Conservation (phyloP, 1,284 basidiomycete genomes). For the Macrocystidia cucumis region DNA sequence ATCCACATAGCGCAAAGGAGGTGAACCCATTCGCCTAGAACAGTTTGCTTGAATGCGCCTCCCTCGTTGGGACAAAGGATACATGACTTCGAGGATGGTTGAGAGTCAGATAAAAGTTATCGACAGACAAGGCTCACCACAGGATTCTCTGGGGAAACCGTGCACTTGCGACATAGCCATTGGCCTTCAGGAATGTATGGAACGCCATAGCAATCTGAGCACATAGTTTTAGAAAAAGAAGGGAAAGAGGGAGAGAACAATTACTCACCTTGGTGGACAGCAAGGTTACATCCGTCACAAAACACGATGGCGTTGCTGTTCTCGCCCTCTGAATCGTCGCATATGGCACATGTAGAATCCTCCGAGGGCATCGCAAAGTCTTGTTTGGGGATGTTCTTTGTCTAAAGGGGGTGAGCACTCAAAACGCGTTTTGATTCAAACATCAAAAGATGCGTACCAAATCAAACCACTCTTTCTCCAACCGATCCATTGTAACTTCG, state of each 20-base stretch:
- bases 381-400: conserved; percentile 84
- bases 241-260: not conserved
- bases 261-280: conserved; percentile 93
- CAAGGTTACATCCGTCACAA: conserved; percentile 98
- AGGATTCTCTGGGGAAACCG: conserved; percentile 93
- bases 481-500: conserved; percentile 93
- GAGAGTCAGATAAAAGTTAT: conserved; percentile 3
- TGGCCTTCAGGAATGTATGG: conserved; percentile 99
- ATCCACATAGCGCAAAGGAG: conserved; percentile 97
- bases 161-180: conserved; percentile 98
- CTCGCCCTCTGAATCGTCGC: conserved; percentile 97
- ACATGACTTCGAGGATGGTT: conserved; percentile 56
- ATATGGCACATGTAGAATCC: conserved; percentile 94
- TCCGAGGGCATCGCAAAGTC: conserved; percentile 80
- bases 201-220: conserved; percentile 93
- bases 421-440: conserved; percentile 1
- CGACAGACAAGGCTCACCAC: conserved; percentile 52
- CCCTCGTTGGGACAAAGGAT: conserved; percentile 94
- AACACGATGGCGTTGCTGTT: conserved; percentile 99
- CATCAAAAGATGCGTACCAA: conserved; percentile 43
- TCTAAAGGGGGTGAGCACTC: conserved; percentile 36
- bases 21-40: conserved; percentile 92
- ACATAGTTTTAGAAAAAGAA: not conserved
- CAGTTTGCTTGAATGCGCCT: conserved; percentile 98
- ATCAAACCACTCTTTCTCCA: conserved; percentile 99